Conservation (phyloP, 805 yeast species). For the Nakazawaea wickerhamii region DNA sequence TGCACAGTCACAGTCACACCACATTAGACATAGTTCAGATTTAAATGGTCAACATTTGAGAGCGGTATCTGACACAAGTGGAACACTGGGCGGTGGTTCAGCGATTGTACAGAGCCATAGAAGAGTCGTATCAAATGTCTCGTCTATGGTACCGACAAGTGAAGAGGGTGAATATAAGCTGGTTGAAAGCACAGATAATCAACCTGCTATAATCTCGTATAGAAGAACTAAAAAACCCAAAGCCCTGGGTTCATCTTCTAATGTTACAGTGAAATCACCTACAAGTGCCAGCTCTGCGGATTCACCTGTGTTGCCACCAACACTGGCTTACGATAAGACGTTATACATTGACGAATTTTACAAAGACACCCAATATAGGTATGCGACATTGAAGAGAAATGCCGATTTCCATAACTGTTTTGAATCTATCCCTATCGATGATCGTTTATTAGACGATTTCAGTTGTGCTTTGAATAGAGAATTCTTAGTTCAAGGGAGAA, state of each 20-base stretch:
- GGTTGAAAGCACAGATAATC: constrained; percentile 18
- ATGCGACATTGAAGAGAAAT: constrained; percentile 59
- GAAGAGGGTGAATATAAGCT: constrained; percentile 17
- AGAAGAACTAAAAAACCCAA: constrained; percentile 21
- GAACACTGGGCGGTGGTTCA: constrained; percentile 13
- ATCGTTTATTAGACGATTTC: constrained; percentile 77
- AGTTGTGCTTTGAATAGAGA: constrained; percentile 88
- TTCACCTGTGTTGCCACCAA: constrained; percentile 11
- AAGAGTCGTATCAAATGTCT: constrained; percentile 26
- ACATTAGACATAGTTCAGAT: constrained; percentile 2
- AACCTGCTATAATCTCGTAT: constrained; percentile 26
- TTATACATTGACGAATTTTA: constrained; percentile 55
- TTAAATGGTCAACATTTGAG: background rate
- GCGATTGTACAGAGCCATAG: constrained; percentile 27
- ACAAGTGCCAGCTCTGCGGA: constrained; percentile 3
- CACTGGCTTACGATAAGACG: constrained; percentile 29
- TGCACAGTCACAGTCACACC: background rate
- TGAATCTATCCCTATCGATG: constrained; percentile 59
- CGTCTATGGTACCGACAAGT: constrained; percentile 23
- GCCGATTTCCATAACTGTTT: constrained; percentile 75
- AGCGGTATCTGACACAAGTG: background rate
- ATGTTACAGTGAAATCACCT: constrained; percentile 16
- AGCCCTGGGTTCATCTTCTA: constrained; percentile 17
- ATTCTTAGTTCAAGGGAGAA: constrained; percentile 78
- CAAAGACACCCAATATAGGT: constrained; percentile 53